phyloP scores from a whole-genome alignment of 208 protist species.

The Leishmania amazonensis region DNA sequence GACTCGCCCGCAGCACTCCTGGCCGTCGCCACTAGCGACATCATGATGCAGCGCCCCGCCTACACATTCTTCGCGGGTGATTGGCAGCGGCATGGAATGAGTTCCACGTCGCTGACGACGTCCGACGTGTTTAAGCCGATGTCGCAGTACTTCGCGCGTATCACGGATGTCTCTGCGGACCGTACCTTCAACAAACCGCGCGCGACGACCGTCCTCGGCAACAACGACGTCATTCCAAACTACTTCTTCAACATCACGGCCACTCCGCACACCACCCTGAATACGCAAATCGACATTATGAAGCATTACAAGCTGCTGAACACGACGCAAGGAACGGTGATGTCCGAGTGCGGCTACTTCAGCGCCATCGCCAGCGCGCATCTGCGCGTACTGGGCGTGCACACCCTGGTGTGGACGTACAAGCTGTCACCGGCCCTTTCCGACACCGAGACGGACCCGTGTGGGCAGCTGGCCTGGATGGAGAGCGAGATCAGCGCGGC shows the following conservation, averaged over 20 bases:
- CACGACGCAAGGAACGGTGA: constrained; percentile 22
- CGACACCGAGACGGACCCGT: constrained; percentile 65
- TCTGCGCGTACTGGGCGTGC: constrained; percentile 52
- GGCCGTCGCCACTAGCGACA: constrained; percentile 39
- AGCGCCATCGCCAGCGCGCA: constrained; percentile 23
- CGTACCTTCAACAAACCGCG: constrained; percentile 4
- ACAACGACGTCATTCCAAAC: constrained; percentile 82
- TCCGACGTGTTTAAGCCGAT: constrained; percentile 23
- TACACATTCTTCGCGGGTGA: constrained; percentile 66
- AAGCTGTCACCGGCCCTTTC: constrained; percentile 39
- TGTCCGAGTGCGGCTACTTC: constrained; percentile 71
- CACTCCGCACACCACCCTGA: constrained; percentile 28
- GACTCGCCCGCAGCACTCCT: constrained; percentile 59
- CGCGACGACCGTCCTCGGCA: constrained; percentile 46
- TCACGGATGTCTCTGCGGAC: not conserved
- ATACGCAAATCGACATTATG: constrained; percentile 34
- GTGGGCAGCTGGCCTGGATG: constrained; percentile 74
- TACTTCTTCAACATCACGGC: constrained; percentile 54
- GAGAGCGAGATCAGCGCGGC: constrained; percentile 40
- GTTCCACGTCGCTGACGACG: constrained; percentile 19
- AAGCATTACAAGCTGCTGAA: constrained; percentile 34
- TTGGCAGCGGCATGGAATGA: constrained; percentile 71
- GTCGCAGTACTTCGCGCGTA: constrained; percentile 19
- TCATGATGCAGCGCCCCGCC: constrained; percentile 26
- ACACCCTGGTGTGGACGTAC: constrained; percentile 76